These are phyloP conservation scores for Coffea canephora DNA, from an alignment of 257 asterid genomes.

Conservation along the genomic window DNA sequence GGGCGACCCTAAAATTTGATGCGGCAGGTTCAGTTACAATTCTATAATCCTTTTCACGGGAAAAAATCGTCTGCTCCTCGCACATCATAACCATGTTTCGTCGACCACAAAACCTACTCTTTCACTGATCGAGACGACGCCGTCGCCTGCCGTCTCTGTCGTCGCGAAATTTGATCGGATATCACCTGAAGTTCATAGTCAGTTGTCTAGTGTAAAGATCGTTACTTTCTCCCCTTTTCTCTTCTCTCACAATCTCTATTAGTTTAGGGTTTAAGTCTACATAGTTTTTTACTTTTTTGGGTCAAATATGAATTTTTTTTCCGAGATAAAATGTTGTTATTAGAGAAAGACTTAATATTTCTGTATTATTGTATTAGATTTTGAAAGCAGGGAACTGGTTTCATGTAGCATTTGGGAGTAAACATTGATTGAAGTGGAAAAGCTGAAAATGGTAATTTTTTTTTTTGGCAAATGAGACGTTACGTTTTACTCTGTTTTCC, in stretches of 20 bases:
- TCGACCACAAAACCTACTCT: slow-evolving; percentile 6
- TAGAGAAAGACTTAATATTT: not conserved
- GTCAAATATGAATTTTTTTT: not conserved
- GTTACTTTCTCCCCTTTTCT: not conserved
- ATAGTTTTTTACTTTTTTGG: not conserved
- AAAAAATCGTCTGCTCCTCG: slow-evolving; percentile 47
- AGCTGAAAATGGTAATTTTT: slow-evolving; percentile 45
- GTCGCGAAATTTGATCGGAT: slow-evolving; percentile 28
- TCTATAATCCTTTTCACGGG: slow-evolving; percentile 24
- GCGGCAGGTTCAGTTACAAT: slow-evolving; percentile 13
- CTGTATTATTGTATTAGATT: not conserved
- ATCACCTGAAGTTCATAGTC: not conserved
- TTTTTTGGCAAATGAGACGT: not conserved
- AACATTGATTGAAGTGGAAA: slow-evolving; percentile 25
- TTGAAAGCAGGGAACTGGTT: slow-evolving; percentile 26
- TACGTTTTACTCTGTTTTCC: not conserved
- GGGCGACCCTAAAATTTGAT: not conserved
- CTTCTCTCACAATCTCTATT: not conserved
- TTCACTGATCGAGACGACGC: slow-evolving; percentile 7
- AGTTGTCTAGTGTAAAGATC: slow-evolving; percentile 3
- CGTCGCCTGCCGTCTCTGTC: slow-evolving; percentile 9
- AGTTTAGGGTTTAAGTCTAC: too few species aligned
- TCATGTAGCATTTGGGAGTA: slow-evolving; percentile 18
- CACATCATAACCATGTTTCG: slow-evolving; percentile 10
- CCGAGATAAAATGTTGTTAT: not conserved